Base-by-base conservation (phyloP, 78 protist genomes). In the Dictyostelium purpureum region DNA sequence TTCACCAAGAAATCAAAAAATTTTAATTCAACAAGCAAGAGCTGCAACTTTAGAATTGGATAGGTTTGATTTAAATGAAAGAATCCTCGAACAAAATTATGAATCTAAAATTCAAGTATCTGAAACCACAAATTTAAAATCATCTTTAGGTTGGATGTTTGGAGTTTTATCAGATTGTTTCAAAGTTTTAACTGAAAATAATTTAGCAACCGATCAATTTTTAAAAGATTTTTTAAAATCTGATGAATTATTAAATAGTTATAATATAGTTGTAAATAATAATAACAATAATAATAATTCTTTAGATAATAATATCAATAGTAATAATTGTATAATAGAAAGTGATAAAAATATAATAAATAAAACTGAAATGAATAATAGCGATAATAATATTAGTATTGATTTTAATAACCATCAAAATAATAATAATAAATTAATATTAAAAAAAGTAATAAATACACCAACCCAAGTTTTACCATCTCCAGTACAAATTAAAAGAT, bases 1-100 rank as follows among this genome's bases (percentile, higher is more conserved):
- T 12, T 82, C 74, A 6, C 63, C 47, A 24, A 71, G 54, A 19
- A 49, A 73, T 59, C 80, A 73, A 47, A 85, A 85, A 11, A 52
- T 67, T 31, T 31, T 85, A 31, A 85, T 85, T 61, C 92, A 85
- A 73, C 82, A 70, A 43, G 92, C 92, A 21, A 70, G 92, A 85
- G 73, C 82, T 61, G 92, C 92, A 9, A 35, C 59, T 6, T 61
- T 73, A 21, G 92, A 85, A 45, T 47, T 85, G 11, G 92, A 85
- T 61, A 24, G 82, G 21, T 85, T 47, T 28, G 92, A 85, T 61
- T 52, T 85, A 19, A 73, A 38, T 14, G 92, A 85, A 14, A 70
- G 79, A 35, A 67, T 70, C 35, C 28, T 57, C 1, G 45, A 56
- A 56, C 63, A 65, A 28, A 42, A 65, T 56, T 16, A 73, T 26